Evolutionary conservation across 2,329 filamentous ascomycete genomes (phyloP).

Genomic region (Xylariaceae sp.): DNA sequence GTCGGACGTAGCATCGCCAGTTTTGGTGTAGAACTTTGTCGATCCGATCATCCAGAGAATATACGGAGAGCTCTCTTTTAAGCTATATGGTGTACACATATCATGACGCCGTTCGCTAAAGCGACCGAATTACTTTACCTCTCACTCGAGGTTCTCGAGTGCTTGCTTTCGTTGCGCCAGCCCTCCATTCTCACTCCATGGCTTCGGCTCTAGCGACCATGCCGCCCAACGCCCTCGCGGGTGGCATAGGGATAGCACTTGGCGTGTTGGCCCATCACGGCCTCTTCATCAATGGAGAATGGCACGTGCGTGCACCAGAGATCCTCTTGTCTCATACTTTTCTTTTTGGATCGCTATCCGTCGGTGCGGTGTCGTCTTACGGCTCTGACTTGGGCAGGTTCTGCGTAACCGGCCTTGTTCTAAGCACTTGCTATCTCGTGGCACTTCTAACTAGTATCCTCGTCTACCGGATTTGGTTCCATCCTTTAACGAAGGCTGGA

Average conservation of each 20-base stretch:
- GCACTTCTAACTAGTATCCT: conserved; percentile 32
- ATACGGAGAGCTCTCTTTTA: too few species aligned
- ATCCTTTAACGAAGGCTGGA: conserved; percentile 32
- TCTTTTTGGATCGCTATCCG: background rate
- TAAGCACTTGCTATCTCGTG: background rate
- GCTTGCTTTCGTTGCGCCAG: background rate
- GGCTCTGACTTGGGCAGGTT: background rate
- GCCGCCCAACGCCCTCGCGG: background rate
- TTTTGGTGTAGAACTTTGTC: too few species aligned
- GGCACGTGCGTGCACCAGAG: conserved; percentile 26
- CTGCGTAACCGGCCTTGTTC: conserved; percentile 9
- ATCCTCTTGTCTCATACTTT: conserved; percentile 18
- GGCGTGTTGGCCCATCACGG: conserved; percentile 14
- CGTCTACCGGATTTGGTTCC: conserved; percentile 38
- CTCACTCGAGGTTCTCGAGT: background rate
- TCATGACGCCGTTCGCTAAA: too few species aligned
- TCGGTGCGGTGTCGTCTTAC: background rate
- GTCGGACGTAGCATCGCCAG: too few species aligned
- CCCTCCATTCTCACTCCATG: background rate
- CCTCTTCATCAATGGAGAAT: conserved; percentile 28
- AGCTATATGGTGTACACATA: too few species aligned
- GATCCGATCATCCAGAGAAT: too few species aligned
- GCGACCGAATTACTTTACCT: background rate
- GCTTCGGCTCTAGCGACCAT: background rate
- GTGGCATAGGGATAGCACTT: background rate